Percentiles rank a stretch among this genome's conserved stretches.
These are phyloP conservation scores for Reutealis trisperma DNA, from an alignment of 345 rosid genomes.

Conservation along the genomic window DNA sequence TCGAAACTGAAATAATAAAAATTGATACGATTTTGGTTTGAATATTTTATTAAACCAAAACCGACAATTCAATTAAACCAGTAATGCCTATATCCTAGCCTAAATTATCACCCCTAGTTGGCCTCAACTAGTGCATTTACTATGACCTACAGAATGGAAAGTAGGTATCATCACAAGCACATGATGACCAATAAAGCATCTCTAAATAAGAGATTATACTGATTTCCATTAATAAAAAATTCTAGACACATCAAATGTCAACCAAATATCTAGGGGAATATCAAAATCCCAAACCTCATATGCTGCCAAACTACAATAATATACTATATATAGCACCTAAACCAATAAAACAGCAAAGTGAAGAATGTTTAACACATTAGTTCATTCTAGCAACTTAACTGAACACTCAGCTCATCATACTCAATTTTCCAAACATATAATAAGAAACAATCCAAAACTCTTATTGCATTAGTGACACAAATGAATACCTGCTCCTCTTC, in stretches of 20 bases:
- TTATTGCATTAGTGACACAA: background rate
- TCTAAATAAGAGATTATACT: background rate
- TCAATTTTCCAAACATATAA: background rate
- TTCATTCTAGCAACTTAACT: slow-evolving; percentile 7
- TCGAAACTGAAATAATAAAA: too few relatives aligned
- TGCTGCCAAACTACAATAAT: slow-evolving; percentile 12
- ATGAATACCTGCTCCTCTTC: slow-evolving; percentile 83
- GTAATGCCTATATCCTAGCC: background rate
- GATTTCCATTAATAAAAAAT: background rate
- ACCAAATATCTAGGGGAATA: background rate
- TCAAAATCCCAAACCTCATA: background rate
- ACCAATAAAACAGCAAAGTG: background rate
- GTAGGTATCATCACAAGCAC: background rate
- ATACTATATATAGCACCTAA: background rate
- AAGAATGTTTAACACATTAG: slow-evolving; percentile 2
- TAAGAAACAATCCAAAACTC: background rate
- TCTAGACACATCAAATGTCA: background rate
- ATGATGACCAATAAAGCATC: background rate
- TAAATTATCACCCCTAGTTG: background rate
- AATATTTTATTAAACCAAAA: too few relatives aligned
- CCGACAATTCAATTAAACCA: too few relatives aligned
- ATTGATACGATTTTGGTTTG: too few relatives aligned
- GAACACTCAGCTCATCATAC: slow-evolving; percentile 9
- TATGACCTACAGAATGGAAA: background rate
- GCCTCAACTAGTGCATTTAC: background rate